These are phyloP conservation scores for Cladosporium sp. DNA, from an alignment of 2,329 filamentous ascomycete genomes.

Conservation along the genomic window DNA sequence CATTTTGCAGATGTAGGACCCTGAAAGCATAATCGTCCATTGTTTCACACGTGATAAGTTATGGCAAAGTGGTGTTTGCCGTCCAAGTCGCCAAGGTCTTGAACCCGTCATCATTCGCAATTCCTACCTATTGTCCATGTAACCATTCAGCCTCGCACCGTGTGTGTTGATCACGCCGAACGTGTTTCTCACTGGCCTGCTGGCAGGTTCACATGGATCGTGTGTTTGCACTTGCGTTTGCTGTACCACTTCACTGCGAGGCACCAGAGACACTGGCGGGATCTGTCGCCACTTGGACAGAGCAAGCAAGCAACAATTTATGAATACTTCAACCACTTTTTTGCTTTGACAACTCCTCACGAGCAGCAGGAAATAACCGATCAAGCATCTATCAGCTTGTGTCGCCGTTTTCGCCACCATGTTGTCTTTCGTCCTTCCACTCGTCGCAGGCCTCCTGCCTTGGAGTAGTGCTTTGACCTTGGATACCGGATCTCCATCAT, in stretches of 20 bases:
- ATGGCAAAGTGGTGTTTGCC: too few species aligned
- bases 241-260: not conserved
- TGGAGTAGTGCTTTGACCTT: slow-evolving; percentile 17
- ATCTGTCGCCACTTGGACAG: not conserved
- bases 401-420: not conserved
- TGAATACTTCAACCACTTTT: not conserved
- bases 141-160: not conserved
- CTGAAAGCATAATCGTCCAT: too few species aligned
- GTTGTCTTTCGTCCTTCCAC: not conserved
- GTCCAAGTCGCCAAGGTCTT: slow-evolving; percentile 9
- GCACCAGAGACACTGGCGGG: not conserved
- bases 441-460: not conserved
- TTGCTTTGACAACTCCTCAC: too few species aligned
- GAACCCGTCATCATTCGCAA: slow-evolving; percentile 2
- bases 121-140: not conserved
- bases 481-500: slow-evolving; percentile 23
- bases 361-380: not conserved
- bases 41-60: too few species aligned
- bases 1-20: too few species aligned
- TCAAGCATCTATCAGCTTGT: not conserved
- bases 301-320: not conserved
- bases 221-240: slow-evolving; percentile 3
- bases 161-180: not conserved
- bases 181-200: slow-evolving; percentile 4
- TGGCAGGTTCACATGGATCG: slow-evolving; percentile 6